Percentiles rank a stretch among this genome's conserved stretches.
Evolutionary conservation across 495 filamentous ascomycete species (phyloP).

Genomic region (Pseudomonodictys pantanalensis): DNA sequence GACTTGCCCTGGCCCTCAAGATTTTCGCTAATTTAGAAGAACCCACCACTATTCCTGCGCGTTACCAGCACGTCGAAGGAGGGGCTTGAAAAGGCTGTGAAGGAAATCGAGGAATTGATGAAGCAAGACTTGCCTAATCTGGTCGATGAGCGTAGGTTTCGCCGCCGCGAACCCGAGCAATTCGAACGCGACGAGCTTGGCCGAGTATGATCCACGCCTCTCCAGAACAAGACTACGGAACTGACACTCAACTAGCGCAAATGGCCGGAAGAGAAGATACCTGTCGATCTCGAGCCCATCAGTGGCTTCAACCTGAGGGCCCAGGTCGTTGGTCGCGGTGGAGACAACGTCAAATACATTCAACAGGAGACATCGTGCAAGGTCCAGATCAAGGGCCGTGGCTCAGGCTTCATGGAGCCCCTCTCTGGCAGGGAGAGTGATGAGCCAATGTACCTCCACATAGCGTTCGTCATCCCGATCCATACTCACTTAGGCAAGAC

Average conservation of each 20-base stretch:
- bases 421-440: slow-evolving; percentile 83
- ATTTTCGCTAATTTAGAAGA: slow-evolving; percentile 50
- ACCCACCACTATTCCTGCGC: slow-evolving; percentile 90
- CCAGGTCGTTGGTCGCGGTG: slow-evolving; percentile 90
- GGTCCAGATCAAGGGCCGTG: slow-evolving; percentile 95
- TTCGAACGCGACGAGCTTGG: slow-evolving; percentile 96
- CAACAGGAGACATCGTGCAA: slow-evolving; percentile 90
- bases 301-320: slow-evolving; percentile 96
- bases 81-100: slow-evolving; percentile 82
- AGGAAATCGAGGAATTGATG: slow-evolving; percentile 89
- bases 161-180: slow-evolving; percentile 77
- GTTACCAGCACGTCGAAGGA: slow-evolving; percentile 91
- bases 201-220: slow-evolving; percentile 55
- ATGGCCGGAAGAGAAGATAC: slow-evolving; percentile 96
- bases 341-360: slow-evolving; percentile 94
- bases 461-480: slow-evolving; percentile 62
- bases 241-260: slow-evolving; percentile 66
- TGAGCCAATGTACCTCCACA: slow-evolving; percentile 91
- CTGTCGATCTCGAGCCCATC: slow-evolving; percentile 83
- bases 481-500: not conserved
- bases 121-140: slow-evolving; percentile 93
- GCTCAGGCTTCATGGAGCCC: slow-evolving; percentile 90
- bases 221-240: not conserved
- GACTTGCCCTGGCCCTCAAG: not conserved
- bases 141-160: slow-evolving; percentile 92